Evolutionary conservation across 768 basidiomycete genomes (phyloP), one percentile per base, ranked within the genome.

Genomic region (Lactarius hengduanensis): DNA sequence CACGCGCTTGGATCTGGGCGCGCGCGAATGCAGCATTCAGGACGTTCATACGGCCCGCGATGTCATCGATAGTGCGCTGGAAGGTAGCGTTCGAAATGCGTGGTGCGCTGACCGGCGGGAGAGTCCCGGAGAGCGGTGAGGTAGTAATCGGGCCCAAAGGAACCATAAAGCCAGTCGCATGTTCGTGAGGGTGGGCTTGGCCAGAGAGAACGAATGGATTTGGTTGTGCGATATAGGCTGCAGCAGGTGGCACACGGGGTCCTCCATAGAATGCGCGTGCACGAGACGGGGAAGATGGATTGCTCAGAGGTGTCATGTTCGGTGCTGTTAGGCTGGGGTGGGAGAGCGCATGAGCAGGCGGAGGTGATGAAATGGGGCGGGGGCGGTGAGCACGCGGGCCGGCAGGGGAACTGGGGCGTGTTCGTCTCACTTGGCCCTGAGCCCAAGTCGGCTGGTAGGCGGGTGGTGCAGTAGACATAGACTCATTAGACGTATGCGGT

Each of bases 41-140:
- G 36, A 79, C 70, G 70, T 83, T 83, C 60, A 82, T 78, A 64
- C 80, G 80, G 30, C 80, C 79, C 18, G 83, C 78, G 47, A 82
- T 79, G 26, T 81, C 80, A 47, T 81, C 80, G 63, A 82, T 78
- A 10, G 78, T 76, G 53, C 71, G 71, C 72, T 81, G 84, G 36
- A 80, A 70, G 41, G 79, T 78, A 32, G 75, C 74, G 53, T 82
- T 78, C 1, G 72, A 73, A 13, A 77, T 76, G 55, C 76, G 77
- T 1, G 83, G 83, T 1, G 82, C 79, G 8, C 76, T 76, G 38
- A 83, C 74, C 45, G 79, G 71, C 28, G 82, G 80, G 32, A 80
- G 65, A 34, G 74, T 69, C n/a, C 72, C 67, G 22, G 75, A 68
- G 28, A 68, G 40, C 6, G 70, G 61, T 8, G 72, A 61, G 6